Percentiles rank a stretch among this genome's conserved stretches.
phyloP scores from a whole-genome alignment of 495 filamentous ascomycete species.

The Neurospora sp. region DNA sequence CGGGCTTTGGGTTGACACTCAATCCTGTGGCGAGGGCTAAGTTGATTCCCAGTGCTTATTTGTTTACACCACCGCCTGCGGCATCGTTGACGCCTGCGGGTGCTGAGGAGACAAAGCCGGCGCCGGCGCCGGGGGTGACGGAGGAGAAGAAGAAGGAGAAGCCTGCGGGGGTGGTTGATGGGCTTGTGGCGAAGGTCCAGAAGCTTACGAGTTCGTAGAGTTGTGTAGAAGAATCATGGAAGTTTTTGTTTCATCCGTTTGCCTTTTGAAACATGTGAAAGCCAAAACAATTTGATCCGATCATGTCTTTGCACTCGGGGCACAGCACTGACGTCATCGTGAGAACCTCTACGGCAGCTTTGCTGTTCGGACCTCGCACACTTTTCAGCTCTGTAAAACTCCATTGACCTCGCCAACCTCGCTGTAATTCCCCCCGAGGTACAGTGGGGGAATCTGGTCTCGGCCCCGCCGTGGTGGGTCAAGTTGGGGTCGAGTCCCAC shows the following conservation, averaged over 20 bases:
- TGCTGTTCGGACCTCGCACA: not conserved
- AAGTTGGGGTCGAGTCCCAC: not conserved
- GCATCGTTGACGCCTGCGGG: conserved; percentile 40
- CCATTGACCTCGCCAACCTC: conserved; percentile 7
- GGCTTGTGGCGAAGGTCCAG: conserved; percentile 11
- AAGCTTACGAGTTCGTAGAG: conserved; percentile 2
- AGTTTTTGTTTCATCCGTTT: not conserved
- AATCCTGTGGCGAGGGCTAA: conserved; percentile 62
- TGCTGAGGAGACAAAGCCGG: conserved; percentile 6
- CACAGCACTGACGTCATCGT: not conserved
- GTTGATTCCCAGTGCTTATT: conserved; percentile 59
- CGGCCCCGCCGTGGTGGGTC: not conserved
- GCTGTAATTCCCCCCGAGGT: conserved; percentile 21
- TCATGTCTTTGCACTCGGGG: not conserved
- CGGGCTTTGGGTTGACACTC: conserved; percentile 79
- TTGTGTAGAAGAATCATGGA: not conserved
- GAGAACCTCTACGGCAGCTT: not conserved
- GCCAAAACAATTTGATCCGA: not conserved
- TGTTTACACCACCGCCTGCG: conserved; percentile 64
- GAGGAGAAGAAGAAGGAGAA: conserved; percentile 7
- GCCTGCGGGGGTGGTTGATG: conserved; percentile 11
- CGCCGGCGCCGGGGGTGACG: conserved; percentile 2
- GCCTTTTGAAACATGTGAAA: no score
- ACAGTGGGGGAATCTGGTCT: not conserved
- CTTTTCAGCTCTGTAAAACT: not conserved